Evolutionary conservation across 345 rosid genomes (phyloP).

Genomic region (Nephelium lappaceum): DNA sequence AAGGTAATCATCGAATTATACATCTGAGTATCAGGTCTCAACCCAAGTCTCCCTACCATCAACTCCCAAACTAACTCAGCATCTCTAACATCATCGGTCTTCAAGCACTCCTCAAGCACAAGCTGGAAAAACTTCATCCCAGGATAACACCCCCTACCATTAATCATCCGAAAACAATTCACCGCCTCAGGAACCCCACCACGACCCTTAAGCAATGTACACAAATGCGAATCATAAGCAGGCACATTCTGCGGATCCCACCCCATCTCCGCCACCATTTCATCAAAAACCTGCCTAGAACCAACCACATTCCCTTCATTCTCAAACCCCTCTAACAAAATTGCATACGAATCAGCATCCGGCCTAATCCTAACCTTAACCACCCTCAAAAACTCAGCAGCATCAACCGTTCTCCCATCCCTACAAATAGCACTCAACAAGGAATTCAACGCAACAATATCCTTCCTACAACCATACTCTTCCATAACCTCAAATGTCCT

Average conservation of each 20-base stretch:
- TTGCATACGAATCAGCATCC: constrained; percentile 54
- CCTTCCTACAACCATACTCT: constrained; percentile 44
- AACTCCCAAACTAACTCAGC: constrained; percentile 51
- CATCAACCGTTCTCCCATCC: constrained; percentile 47
- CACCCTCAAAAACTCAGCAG: constrained; percentile 39
- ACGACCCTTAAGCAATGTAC: constrained; percentile 46
- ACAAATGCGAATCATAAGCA: constrained; percentile 52
- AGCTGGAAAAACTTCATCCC: constrained; percentile 45
- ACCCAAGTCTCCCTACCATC: constrained; percentile 38
- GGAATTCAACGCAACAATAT: constrained; percentile 57
- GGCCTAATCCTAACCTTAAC: constrained; percentile 45
- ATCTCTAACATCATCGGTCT: constrained; percentile 32
- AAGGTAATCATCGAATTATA: constrained; percentile 54
- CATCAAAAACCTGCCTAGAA: constrained; percentile 38
- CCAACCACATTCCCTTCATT: constrained; percentile 44
- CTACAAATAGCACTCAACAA: constrained; percentile 67
- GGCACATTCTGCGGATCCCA: constrained; percentile 59
- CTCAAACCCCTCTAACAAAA: constrained; percentile 68
- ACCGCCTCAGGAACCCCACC: constrained; percentile 45
- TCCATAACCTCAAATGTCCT: constrained; percentile 58
- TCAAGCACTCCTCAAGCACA: constrained; percentile 38
- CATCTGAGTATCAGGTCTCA: constrained; percentile 48
- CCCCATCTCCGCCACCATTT: constrained; percentile 55
- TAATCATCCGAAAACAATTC: constrained; percentile 35
- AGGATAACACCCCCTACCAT: constrained; percentile 43